Base-by-base conservation (phyloP, 306 rosid species). In the Ammopiptanthus mongolicus region DNA sequence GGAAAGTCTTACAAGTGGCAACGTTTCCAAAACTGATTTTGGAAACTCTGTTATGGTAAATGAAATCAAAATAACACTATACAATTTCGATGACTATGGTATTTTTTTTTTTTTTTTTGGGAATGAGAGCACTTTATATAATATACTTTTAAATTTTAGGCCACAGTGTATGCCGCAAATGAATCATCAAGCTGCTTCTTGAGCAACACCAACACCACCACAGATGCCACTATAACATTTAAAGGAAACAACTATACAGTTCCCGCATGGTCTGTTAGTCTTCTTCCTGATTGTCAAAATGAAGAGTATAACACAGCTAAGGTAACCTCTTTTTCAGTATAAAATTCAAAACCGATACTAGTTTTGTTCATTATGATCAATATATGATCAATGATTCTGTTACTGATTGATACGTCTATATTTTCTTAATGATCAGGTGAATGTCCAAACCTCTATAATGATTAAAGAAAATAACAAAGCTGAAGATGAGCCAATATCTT, bases 241-340 rank as follows among this genome's bases (percentile, higher is more conserved):
- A 61, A 29, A 52, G 89, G 80, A 47, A 83, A 59, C 0, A 44
- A 36, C 7, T 75, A 61, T 18, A 6, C 23, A 1, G 65, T 87
- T 57, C 94, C 94, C 2, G 90, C 94, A n/a, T 89, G 91, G 90
- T 89, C 91, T 36, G 91, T 89, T 15, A 81, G 79, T 39, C 74
- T 89, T 80, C 90, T 89, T 21, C 90, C 90, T 0, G 84, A 87
- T 50, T 85, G 87, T 52, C 22, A 79, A 71, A 21, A 21, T 2
- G 88, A 85, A 75, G 91, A 5, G 47, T 83, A 83, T 50, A 89
- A 85, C 80, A 87, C 90, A 0, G 91, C 94, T 2, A 87, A 83
- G 83, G 89, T 85, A 50, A 28, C 6, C 3, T 34, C 11, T 4
- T 21, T 4, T 21, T 0, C 10, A 14, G 3, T 21, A 12, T 22